phyloP scores from a whole-genome alignment of 805 yeast genomes.

The Suhomyces emberorum region DNA sequence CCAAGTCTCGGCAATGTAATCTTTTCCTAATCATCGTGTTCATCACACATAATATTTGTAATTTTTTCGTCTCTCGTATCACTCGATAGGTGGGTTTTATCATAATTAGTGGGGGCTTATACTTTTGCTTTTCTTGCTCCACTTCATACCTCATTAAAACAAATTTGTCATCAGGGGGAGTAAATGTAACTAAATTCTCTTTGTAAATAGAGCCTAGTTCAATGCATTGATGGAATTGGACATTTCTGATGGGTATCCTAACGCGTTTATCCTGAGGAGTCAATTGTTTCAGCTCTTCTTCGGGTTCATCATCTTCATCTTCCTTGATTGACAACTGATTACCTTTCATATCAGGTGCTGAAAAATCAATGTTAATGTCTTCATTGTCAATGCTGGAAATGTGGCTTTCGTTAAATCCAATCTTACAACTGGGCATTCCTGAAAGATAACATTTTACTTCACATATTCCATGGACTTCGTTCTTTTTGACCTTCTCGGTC shows the following conservation, averaged over 20 bases:
- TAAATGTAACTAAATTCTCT: conserved; percentile 66
- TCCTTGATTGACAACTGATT: conserved; percentile 10
- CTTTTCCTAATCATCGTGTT: conserved; percentile 34
- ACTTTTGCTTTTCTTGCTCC: conserved; percentile 37
- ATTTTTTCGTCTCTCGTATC: conserved; percentile 15
- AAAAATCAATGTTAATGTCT: conserved; percentile 10
- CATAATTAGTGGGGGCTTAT: conserved; percentile 43
- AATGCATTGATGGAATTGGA: conserved; percentile 65
- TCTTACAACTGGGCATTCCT: conserved; percentile 42
- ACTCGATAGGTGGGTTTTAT: conserved; percentile 36
- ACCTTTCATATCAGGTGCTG: conserved; percentile 7
- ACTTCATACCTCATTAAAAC: conserved; percentile 37
- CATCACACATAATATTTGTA: conserved; percentile 35
- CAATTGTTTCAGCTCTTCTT: conserved; percentile 9
- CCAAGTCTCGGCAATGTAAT: conserved; percentile 29
- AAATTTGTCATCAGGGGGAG: conserved; percentile 73
- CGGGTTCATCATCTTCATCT: conserved; percentile 8
- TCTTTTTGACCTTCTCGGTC: conserved; percentile 22
- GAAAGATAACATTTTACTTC: conserved; percentile 37
- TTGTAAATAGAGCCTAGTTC: conserved; percentile 64
- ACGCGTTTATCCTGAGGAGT: neutral
- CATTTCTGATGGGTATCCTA: conserved; percentile 33
- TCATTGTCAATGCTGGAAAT: conserved; percentile 33
- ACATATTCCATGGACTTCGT: conserved; percentile 35
- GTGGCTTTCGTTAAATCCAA: conserved; percentile 39